Evolutionary conservation across 257 asterid genomes (phyloP), one percentile per base, ranked within the genome.

Genomic region (Anisodus tanguticus): DNA sequence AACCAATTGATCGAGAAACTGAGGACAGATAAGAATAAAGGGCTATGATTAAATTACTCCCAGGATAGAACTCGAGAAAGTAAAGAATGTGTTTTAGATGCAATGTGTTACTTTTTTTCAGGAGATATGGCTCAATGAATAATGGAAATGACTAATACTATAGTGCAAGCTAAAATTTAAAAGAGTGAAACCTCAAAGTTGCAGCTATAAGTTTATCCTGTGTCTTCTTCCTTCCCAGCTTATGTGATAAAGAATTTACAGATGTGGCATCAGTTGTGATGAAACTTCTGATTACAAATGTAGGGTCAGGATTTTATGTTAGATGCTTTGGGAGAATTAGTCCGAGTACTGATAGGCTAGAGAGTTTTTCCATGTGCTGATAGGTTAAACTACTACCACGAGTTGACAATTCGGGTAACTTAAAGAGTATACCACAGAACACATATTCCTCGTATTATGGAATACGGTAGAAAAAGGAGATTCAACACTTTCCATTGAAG

Each of bases 61-160:
- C 7, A 4, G 41, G 59, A 72, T 51, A 47, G 43, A 74, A 43
- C 43, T 74, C 3, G 19, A 47, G 16, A 47, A 74, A 51, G 60
- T 74, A 47, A 47, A 47, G 43, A 10, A 12, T 12, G 35, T 70
- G 60, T 11, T n/a, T 43, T 47, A 45, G 59, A 45, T 74, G 81
- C 81, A 74, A 22, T 13, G 41, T 49, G 81, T 74, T 51, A 22
- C 81, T 49, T 74, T 47, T 31, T 22, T 74, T 49, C 59, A 22
- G 22, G 81, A 22, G 81, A 74, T 49, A 22, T 12, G 81, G 43
- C 81, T 11, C 81, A 12, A 49, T 53, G 58, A 74, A 49, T 12
- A 49, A 49, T 22, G 81, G 35, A 31, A 1, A 31, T 31, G 35
- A 31, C 35, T 31, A 31, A 31, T 31, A 74, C 62, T 11, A 22